These are phyloP conservation scores for Cercospora sp. DNA, from an alignment of 2,329 filamentous ascomycete species.

Conservation along the genomic window DNA sequence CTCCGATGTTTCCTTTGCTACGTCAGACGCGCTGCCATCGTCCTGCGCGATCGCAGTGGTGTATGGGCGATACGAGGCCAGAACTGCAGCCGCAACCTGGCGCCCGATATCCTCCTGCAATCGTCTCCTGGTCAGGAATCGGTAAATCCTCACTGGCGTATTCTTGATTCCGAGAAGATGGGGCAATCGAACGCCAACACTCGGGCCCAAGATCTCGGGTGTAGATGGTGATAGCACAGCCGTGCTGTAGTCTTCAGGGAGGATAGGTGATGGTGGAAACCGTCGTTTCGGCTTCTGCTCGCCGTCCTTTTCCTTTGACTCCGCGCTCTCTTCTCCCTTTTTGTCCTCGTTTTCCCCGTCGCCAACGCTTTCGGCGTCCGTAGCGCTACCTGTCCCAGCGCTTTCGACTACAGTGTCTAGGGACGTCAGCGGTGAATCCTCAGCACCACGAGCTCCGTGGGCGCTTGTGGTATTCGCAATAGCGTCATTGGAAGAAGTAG, in stretches of 20 bases:
- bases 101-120: slow-evolving; percentile 87
- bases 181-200: slow-evolving; percentile 72
- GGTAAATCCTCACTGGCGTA: slow-evolving; percentile 80
- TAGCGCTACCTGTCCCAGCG: background rate
- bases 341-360: slow-evolving; percentile 6
- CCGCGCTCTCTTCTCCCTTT: slow-evolving; percentile 24
- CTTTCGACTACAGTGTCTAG: slow-evolving; percentile 12
- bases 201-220: slow-evolving; percentile 71
- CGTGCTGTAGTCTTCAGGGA: slow-evolving; percentile 67
- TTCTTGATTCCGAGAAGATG: slow-evolving; percentile 91
- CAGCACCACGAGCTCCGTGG: slow-evolving; percentile 12
- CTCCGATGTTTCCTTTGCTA: slow-evolving; percentile 53
- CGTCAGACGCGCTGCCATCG: slow-evolving; percentile 29
- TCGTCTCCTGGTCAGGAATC: slow-evolving; percentile 80
- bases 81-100: slow-evolving; percentile 80
- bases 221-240: slow-evolving; percentile 64
- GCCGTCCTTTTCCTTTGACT: slow-evolving; percentile 37
- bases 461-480: slow-evolving; percentile 30
- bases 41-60: slow-evolving; percentile 29
- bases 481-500: slow-evolving; percentile 32
- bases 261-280: slow-evolving; percentile 73
- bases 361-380: slow-evolving; percentile 12
- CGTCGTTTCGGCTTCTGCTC: slow-evolving; percentile 50
- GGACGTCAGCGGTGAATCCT: slow-evolving; percentile 14
- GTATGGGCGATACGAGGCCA: slow-evolving; percentile 57